Conservation (phyloP, 140 eudicot genomes). For the Cichorium intybus region DNA sequence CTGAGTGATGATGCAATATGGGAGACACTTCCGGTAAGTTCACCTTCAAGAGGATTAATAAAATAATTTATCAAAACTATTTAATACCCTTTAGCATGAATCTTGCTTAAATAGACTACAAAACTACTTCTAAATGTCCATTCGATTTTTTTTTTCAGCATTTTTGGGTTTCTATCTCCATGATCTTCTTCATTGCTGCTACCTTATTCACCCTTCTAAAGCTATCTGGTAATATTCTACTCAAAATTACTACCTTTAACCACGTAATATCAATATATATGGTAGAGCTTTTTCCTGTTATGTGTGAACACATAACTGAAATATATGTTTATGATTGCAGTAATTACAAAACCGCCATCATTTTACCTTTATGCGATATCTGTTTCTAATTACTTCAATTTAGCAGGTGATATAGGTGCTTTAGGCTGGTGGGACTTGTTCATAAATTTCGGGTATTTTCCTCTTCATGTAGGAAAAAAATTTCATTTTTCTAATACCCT, state of each 20-base stretch:
- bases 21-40: slow-evolving; percentile 96
- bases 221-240: slow-evolving; percentile 62
- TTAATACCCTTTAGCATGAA: background rate
- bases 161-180: slow-evolving; percentile 86
- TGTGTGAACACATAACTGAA: too few relatives aligned
- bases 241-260: background rate
- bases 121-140: background rate
- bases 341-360: too few relatives aligned
- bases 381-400: slow-evolving; percentile 16
- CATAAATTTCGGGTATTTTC: slow-evolving; percentile 71
- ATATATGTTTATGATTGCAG: too few relatives aligned
- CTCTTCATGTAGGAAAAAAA: background rate
- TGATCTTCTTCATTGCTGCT: slow-evolving; percentile 89
- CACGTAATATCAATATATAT: background rate
- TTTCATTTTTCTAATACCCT: background rate
- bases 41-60: background rate
- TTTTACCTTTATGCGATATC: slow-evolving; percentile 1
- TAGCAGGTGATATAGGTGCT: slow-evolving; percentile 74
- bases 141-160: slow-evolving; percentile 44
- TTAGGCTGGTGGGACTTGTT: slow-evolving; percentile 96
- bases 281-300: too few relatives aligned
- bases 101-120: background rate
- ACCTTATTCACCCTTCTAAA: slow-evolving; percentile 74
- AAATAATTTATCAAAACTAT: too few relatives aligned
- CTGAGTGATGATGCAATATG: slow-evolving; percentile 83